Conservation (phyloP, 2,329 filamentous ascomycete species). For the Fusarium foetens region DNA sequence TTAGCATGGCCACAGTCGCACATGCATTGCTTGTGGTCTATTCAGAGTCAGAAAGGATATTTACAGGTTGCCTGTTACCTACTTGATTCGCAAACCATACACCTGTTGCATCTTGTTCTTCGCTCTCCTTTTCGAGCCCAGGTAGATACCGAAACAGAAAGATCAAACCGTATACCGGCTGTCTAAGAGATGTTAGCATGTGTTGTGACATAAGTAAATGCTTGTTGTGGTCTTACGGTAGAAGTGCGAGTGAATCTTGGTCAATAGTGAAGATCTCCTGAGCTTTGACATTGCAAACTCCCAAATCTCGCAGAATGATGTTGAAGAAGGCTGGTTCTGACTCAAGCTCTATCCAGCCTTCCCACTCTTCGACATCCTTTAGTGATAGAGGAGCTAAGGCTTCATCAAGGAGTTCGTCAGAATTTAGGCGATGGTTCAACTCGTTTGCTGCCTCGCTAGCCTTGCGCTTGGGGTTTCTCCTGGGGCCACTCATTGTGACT, state of each 20-base stretch:
- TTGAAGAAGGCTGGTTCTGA: constrained; percentile 93
- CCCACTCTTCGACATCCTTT: constrained; percentile 69
- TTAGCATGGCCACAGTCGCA: constrained; percentile 90
- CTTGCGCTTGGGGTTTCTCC: constrained; percentile 58
- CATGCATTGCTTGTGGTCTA: constrained; percentile 86
- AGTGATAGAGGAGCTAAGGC: constrained; percentile 59
- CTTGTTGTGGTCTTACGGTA: constrained; percentile 63
- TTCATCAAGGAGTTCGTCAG: constrained; percentile 57
- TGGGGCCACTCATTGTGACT: constrained; percentile 36
- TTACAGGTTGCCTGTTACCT: constrained; percentile 21
- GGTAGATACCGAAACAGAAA: constrained; percentile 82
- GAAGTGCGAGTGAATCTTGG: constrained; percentile 66
- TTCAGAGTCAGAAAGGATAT: constrained; percentile 14
- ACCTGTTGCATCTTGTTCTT: constrained; percentile 63
- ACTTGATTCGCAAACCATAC: constrained; percentile 97
- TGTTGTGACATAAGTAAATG: neutral
- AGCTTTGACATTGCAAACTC: constrained; percentile 77
- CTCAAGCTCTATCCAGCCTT: constrained; percentile 85
- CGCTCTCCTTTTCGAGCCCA: constrained; percentile 61
- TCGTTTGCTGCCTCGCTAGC: constrained; percentile 49
- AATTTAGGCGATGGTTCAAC: constrained; percentile 43
- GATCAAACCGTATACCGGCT: constrained; percentile 85
- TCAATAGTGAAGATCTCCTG: constrained; percentile 82
- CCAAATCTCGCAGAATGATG: constrained; percentile 81
- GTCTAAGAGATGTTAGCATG: constrained; percentile 55